Evolutionary conservation across 2,329 filamentous ascomycete genomes (phyloP).

Genomic region (Neodidymelliopsis sp.): DNA sequence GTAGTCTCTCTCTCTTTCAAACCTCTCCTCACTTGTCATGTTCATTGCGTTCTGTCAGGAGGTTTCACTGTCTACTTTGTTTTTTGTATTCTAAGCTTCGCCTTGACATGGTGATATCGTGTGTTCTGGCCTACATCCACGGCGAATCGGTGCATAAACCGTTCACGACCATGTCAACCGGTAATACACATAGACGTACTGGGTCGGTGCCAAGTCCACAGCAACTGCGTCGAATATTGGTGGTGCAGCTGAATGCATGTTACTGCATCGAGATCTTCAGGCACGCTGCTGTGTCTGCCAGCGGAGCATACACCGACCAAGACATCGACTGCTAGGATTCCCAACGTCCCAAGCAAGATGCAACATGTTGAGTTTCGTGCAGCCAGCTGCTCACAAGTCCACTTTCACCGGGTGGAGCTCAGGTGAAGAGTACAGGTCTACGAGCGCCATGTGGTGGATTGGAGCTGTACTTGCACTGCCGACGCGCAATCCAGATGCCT

Average conservation of each 20-base stretch:
- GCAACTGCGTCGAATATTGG: slow-evolving; percentile 9
- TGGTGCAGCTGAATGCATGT: slow-evolving; percentile 11
- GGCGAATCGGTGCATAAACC: not conserved
- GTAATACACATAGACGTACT: slow-evolving; percentile 1
- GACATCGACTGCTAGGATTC: slow-evolving; percentile 2
- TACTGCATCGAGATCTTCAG: slow-evolving; percentile 17
- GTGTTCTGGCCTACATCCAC: not conserved
- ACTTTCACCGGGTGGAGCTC: slow-evolving; percentile 1
- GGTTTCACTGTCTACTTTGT: not conserved
- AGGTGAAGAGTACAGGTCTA: not conserved
- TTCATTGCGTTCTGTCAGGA: not conserved
- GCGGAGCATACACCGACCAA: slow-evolving; percentile 5
- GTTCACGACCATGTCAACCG: slow-evolving; percentile 1
- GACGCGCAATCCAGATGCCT: slow-evolving; percentile 3
- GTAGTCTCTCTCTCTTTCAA: not conserved
- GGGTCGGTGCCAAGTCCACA: not conserved
- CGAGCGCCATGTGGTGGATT: slow-evolving; percentile 1
- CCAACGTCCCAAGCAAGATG: slow-evolving; percentile 3
- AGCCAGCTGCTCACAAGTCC: not conserved
- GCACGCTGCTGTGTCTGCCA: slow-evolving; percentile 14
- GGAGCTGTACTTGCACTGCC: not conserved
- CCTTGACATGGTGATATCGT: not conserved
- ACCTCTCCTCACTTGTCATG: not conserved
- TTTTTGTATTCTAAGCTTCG: not conserved
- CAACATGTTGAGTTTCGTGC: slow-evolving; percentile 6